Base-by-base conservation (phyloP, 2,329 filamentous ascomycete species). In the Penicillium sclerotigenum region DNA sequence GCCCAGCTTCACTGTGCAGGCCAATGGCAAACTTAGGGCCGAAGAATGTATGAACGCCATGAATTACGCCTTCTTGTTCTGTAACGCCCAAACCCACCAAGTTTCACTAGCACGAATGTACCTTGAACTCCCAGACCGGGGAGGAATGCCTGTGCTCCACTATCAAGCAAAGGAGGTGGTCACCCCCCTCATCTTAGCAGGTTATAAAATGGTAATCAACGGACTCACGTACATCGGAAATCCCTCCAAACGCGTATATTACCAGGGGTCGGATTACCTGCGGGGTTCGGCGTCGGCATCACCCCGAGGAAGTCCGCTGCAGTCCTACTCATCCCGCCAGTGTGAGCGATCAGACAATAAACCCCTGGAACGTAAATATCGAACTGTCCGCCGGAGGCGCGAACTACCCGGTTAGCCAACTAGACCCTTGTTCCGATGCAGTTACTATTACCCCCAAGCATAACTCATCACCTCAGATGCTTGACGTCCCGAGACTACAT, bases 61-160 rank as follows among this genome's bases (percentile, higher is more conserved):
- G 13, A 33, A 57, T n/a, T 40, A 59, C 31, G 48, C 50, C 11
- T 57, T 58, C 34, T 29, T 57, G 5, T 56, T 53, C 34, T 58
- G 47, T 6, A 49, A 63, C 18, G 34, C 22, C 22, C 20, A 47
- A 53, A 51, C 22, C 26, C 20, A 22, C 58, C 51, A 31, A 50
- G 47, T 1, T 70, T 76, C 37, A 57, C 60, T 18, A 67, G 59
- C 13, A 71, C 61, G 16, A 68, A 66, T 24, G 64, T 4, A 76
- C 73, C 57, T 31, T 67, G 29, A 67, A 80, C 60, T 73, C 75
- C 4, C 81, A 76, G 74, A 77, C 75, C 1, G 78, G 78, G 8
- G 61, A 65, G 51, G 66, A 26, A 69, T 54, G 4, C 70, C 70
- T 0, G 56, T 78, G 20, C 40, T 68, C 1, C 60, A 65, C 4